Base-by-base conservation (phyloP, 2,329 filamentous ascomycete species). In the Xylaria sp. region DNA sequence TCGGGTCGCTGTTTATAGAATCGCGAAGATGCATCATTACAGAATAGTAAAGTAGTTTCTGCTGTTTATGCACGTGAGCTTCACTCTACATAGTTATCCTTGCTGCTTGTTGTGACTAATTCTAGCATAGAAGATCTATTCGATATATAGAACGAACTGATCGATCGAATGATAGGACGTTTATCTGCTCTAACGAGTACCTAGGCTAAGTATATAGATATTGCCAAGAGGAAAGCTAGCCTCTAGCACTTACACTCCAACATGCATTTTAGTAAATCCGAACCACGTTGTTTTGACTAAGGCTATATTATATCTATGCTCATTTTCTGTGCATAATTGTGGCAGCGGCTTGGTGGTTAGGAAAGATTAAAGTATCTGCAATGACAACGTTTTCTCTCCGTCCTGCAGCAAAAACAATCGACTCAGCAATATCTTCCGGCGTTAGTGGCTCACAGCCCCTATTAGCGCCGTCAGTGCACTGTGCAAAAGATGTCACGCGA, bases 251-350 rank as follows among this genome's bases (percentile, higher is more conserved):
- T n/a, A n/a, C n/a, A n/a, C n/a, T n/a, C n/a, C n/a, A n/a, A n/a
- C n/a, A n/a, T n/a, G n/a, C n/a, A n/a, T n/a, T n/a, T n/a, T n/a
- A n/a, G n/a, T n/a, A n/a, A n/a, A n/a, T n/a, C n/a, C n/a, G n/a
- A n/a, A n/a, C n/a, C n/a, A n/a, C n/a, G n/a, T n/a, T n/a, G n/a
- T n/a, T n/a, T n/a, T 29, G 5, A 31, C 7, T 27, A 7, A 13
- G 7, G 13, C 6, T 31, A n/a, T n/a, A n/a, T n/a, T n/a, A n/a
- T n/a, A 51, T 51, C 47, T 51, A 51, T 31, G 47, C 15, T n/a
- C 15, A 51, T 51, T 51, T 51, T 51, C 27, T 51, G 27, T 51
- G 27, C 27, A 51, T 51, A n/a, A 51, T 51, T 29, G 47, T 51
- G 25, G 47, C 47, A 51, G 47, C 27, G 17, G 47, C 47, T 33